Evolutionary conservation across 352 stramenopile species (phyloP).

Genomic region (Globisporangium canariense): DNA sequence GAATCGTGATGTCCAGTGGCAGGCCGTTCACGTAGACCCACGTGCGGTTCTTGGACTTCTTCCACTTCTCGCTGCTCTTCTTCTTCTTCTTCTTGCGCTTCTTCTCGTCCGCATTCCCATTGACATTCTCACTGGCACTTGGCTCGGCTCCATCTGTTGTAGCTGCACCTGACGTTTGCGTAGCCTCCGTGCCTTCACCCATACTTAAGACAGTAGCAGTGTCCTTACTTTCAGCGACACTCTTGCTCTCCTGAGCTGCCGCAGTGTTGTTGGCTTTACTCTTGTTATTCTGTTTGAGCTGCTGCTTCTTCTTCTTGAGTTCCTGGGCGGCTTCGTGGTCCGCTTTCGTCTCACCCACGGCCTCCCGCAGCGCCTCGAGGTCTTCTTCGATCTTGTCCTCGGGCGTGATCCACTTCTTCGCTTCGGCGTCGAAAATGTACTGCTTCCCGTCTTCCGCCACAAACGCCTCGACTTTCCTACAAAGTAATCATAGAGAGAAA

Average conservation of each 20-base stretch:
- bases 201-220: neutral
- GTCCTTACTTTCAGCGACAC: neutral
- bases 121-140: neutral
- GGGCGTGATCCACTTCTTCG: conserved; percentile 64
- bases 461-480: conserved; percentile 41
- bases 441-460: conserved; percentile 64
- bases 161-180: conserved; percentile 2
- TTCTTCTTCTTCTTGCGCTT: conserved; percentile 82
- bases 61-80: conserved; percentile 79
- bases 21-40: conserved; percentile 97
- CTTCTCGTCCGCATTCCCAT: conserved; percentile 17
- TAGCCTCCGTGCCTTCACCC: neutral
- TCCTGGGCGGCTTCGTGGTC: conserved; percentile 11
- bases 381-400: conserved; percentile 76
- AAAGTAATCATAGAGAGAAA: neutral
- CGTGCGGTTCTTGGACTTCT: conserved; percentile 83
- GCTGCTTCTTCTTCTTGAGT: conserved; percentile 33
- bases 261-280: conserved; percentile 24
- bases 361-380: conserved; percentile 54
- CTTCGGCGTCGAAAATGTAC: conserved; percentile 68
- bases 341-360: conserved; percentile 23
- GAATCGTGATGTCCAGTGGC: conserved; percentile 87
- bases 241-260: neutral
- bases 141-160: neutral
- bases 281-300: conserved; percentile 24